phyloP scores from a whole-genome alignment of 179 eudicot genomes.

The Vitellaria paradoxa region DNA sequence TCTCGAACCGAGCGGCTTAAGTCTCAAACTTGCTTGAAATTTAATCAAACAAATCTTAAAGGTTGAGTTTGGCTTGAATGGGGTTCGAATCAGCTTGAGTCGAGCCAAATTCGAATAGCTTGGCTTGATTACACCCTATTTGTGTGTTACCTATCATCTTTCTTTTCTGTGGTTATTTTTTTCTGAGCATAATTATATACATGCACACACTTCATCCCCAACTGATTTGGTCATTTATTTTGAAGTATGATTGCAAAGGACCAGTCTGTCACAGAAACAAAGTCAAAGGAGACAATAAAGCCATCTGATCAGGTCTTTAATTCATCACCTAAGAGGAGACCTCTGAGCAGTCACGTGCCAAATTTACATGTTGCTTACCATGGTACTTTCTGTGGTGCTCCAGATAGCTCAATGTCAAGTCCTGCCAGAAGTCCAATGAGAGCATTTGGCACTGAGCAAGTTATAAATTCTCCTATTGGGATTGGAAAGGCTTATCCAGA shows the following conservation, averaged over 20 bases:
- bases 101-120: too few relatives aligned
- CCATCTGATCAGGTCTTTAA: conserved; percentile 45
- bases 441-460: conserved; percentile 66
- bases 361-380: conserved; percentile 66
- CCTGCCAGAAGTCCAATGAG: conserved; percentile 95
- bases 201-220: neutral
- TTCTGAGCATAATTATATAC: neutral
- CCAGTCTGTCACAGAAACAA: conserved; percentile 32
- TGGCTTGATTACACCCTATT: neutral
- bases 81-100: too few relatives aligned
- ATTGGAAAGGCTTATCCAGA: conserved; percentile 71
- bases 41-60: too few relatives aligned
- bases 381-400: conserved; percentile 75
- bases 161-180: neutral
- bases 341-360: conserved; percentile 58
- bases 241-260: conserved; percentile 55
- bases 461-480: conserved; percentile 56
- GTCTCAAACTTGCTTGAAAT: too few relatives aligned
- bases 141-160: neutral
- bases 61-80: too few relatives aligned
- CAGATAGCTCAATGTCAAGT: conserved; percentile 90
- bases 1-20: too few relatives aligned
- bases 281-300: conserved; percentile 40
- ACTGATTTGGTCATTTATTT: conserved; percentile 15
- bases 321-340: conserved; percentile 59